phyloP scores from a whole-genome alignment of 1,139 yeast genomes.

The Yamadazyma atmosphaerica region DNA sequence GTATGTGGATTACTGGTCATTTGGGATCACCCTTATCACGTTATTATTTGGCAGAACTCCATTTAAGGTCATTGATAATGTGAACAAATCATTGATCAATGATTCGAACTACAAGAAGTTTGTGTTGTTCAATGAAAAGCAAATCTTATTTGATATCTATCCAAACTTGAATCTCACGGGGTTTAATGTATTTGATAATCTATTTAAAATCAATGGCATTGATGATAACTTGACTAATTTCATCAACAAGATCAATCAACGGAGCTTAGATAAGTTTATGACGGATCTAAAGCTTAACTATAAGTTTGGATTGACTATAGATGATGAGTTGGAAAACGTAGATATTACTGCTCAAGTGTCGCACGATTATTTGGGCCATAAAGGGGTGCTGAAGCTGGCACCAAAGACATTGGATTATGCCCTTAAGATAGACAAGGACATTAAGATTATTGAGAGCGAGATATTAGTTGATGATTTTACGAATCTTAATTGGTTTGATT shows the following conservation, averaged over 20 bases:
- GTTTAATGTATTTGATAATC: slow-evolving; percentile 32
- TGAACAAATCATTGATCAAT: slow-evolving; percentile 17
- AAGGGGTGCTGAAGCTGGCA: not conserved
- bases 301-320: slow-evolving; percentile 31
- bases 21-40: slow-evolving; percentile 45
- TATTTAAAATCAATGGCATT: slow-evolving; percentile 33
- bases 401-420: slow-evolving; percentile 7
- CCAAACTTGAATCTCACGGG: slow-evolving; percentile 42
- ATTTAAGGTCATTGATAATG: slow-evolving; percentile 27
- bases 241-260: slow-evolving; percentile 23
- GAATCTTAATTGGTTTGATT: slow-evolving; percentile 19
- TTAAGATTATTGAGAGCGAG: slow-evolving; percentile 9
- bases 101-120: slow-evolving; percentile 43
- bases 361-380: too few relatives aligned
- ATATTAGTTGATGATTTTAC: slow-evolving; percentile 16
- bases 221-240: slow-evolving; percentile 33
- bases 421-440: slow-evolving; percentile 8
- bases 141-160: slow-evolving; percentile 41
- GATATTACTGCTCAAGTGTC: not conserved
- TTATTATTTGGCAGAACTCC: slow-evolving; percentile 51
- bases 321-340: slow-evolving; percentile 23
- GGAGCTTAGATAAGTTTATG: slow-evolving; percentile 32
- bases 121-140: slow-evolving; percentile 32
- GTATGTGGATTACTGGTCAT: slow-evolving; percentile 44
- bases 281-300: slow-evolving; percentile 28